These are phyloP conservation scores for Sporobolomyces pararoseus DNA, from an alignment of 768 basidiomycete genomes.

Conservation along the genomic window DNA sequence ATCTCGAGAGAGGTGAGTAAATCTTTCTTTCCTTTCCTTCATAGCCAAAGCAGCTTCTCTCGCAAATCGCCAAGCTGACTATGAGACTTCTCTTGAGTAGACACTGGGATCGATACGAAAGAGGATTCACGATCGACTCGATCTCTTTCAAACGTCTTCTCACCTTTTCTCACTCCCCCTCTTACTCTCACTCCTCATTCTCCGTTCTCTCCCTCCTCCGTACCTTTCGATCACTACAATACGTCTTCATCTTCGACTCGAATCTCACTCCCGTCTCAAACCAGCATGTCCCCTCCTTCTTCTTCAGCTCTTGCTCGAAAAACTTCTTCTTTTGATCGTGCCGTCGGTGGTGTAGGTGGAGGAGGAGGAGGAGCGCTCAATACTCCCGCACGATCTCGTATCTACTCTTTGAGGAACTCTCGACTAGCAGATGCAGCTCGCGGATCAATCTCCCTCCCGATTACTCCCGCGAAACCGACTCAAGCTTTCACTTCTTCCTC, in stretches of 20 bases:
- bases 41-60: no score
- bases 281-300: not conserved
- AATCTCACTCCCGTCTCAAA: not conserved
- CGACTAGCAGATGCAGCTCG: not conserved
- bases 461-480: not conserved
- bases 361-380: not conserved
- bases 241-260: no score
- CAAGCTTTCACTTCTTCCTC: not conserved
- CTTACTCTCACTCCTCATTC: no score
- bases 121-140: not conserved
- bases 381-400: not conserved
- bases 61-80: no score
- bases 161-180: slow-evolving; percentile 2
- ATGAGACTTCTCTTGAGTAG: no score
- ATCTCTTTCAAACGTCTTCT: not conserved
- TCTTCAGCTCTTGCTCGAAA: not conserved
- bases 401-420: not conserved
- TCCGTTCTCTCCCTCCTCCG: not conserved
- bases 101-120: no score
- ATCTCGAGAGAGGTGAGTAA: no score
- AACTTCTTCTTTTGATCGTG: slow-evolving; percentile 9
- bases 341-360: slow-evolving; percentile 7
- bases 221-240: not conserved
- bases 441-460: not conserved
- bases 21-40: no score